Evolutionary conservation across 345 rosid genomes (phyloP).

Genomic region (Murraya paniculata): DNA sequence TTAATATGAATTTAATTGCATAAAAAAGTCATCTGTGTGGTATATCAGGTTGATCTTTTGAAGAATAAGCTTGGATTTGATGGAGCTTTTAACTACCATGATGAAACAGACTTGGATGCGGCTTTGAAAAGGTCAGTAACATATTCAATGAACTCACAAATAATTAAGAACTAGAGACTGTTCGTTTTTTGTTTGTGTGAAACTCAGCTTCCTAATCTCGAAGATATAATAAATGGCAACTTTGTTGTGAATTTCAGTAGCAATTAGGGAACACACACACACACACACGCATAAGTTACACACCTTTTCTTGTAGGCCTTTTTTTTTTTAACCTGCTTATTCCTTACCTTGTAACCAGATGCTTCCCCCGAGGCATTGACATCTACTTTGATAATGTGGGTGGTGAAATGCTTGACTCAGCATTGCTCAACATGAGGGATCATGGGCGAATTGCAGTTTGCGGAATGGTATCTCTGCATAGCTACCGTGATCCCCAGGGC

Average conservation of each 20-base stretch:
- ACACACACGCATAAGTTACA: not conserved
- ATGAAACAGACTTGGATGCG: conserved; percentile 48
- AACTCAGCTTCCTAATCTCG: not conserved
- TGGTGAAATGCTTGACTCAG: conserved; percentile 69
- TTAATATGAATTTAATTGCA: not conserved
- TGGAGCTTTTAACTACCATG: conserved; percentile 77
- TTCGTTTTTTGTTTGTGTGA: not conserved
- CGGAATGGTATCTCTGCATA: conserved; percentile 61
- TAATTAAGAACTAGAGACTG: not conserved
- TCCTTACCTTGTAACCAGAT: conserved; percentile 28
- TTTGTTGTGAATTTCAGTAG: not conserved
- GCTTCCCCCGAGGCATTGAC: conserved; percentile 62
- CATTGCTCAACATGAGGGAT: conserved; percentile 56
- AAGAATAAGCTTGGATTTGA: conserved; percentile 61
- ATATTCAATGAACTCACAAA: not conserved
- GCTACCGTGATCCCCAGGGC: conserved; percentile 37
- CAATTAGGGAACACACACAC: not conserved
- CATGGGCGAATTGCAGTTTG: conserved; percentile 66
- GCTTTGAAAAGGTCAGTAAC: conserved; percentile 59
- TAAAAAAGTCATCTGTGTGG: not conserved
- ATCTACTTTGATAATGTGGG: conserved; percentile 82
- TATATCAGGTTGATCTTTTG: conserved; percentile 54
- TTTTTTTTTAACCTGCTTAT: not conserved
- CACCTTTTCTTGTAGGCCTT: not conserved
- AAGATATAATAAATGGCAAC: not conserved